Evolutionary conservation across 805 yeast genomes (phyloP).

Genomic region (Candida vaughaniae): DNA sequence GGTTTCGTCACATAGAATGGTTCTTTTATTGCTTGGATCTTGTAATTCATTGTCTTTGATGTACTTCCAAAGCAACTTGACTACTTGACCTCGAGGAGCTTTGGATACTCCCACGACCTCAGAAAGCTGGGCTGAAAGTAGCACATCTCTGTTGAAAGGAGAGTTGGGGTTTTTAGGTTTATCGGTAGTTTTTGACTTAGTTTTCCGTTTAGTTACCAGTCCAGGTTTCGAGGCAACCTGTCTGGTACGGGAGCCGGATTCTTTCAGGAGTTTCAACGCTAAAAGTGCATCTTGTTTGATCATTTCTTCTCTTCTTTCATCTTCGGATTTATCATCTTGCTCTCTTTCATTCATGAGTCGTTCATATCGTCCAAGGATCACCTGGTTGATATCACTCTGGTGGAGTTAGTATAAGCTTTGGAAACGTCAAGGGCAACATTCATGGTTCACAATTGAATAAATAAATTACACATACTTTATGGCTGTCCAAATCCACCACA

Average conservation of each 20-base stretch:
- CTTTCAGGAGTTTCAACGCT: slow-evolving; percentile 50
- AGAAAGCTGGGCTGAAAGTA: slow-evolving; percentile 51
- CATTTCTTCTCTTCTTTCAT: slow-evolving; percentile 29
- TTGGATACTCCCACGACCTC: slow-evolving; percentile 42
- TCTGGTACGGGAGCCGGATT: slow-evolving; percentile 1
- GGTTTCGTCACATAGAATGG: slow-evolving; percentile 61
- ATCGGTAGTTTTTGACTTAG: slow-evolving; percentile 4
- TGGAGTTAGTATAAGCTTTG: slow-evolving; percentile 17
- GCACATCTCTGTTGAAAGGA: slow-evolving; percentile 41
- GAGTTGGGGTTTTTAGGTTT: slow-evolving; percentile 13
- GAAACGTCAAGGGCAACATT: background rate
- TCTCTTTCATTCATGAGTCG: slow-evolving; percentile 41
- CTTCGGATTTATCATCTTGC: slow-evolving; percentile 16
- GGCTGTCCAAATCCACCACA: slow-evolving; percentile 48
- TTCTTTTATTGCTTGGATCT: slow-evolving; percentile 63
- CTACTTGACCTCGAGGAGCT: slow-evolving; percentile 68
- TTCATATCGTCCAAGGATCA: slow-evolving; percentile 60
- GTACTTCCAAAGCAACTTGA: slow-evolving; percentile 67
- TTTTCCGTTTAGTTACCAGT: slow-evolving; percentile 9
- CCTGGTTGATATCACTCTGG: slow-evolving; percentile 56
- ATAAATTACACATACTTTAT: slow-evolving; percentile 36
- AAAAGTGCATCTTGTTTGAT: slow-evolving; percentile 50
- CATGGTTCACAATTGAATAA: background rate
- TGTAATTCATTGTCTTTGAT: slow-evolving; percentile 63
- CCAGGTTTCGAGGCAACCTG: slow-evolving; percentile 3